phyloP scores from a whole-genome alignment of 169 alveolate genomes.

The Neospora caninum region DNA sequence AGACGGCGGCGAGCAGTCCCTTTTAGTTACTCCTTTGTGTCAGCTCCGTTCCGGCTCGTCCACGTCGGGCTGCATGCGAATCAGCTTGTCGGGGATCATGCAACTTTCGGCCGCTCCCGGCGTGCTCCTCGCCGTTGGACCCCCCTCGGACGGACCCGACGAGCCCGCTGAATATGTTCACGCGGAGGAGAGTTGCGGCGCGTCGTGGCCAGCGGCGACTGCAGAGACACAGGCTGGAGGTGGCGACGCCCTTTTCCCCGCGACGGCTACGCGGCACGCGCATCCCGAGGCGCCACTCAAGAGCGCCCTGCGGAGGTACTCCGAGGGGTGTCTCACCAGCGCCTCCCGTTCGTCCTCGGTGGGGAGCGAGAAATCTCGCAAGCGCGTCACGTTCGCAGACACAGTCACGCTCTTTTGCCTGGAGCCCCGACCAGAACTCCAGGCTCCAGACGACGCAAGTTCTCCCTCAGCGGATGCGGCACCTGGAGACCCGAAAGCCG shows the following conservation, averaged over 20 bases:
- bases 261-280: not conserved
- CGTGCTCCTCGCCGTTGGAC: slow-evolving; percentile 3
- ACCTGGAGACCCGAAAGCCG: not conserved
- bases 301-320: not conserved
- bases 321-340: not conserved
- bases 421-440: not conserved
- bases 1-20: not conserved
- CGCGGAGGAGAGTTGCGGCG: not conserved
- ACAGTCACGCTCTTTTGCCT: not conserved
- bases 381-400: slow-evolving; percentile 30
- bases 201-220: not conserved
- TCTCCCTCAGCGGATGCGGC: not conserved
- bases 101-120: slow-evolving; percentile 40
- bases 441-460: not conserved
- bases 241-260: not conserved
- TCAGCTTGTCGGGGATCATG: not conserved
- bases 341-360: not conserved
- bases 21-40: not conserved
- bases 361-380: not conserved
- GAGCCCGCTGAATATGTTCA: not conserved
- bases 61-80: not conserved
- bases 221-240: not conserved
- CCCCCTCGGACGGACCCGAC: not conserved
- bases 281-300: not conserved
- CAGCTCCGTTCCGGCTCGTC: not conserved